A percentile compares a stretch with the other conserved stretches of the same genome.
Evolutionary conservation across 1,139 yeast genomes (phyloP).

Genomic region (Taphrina deformans): DNA sequence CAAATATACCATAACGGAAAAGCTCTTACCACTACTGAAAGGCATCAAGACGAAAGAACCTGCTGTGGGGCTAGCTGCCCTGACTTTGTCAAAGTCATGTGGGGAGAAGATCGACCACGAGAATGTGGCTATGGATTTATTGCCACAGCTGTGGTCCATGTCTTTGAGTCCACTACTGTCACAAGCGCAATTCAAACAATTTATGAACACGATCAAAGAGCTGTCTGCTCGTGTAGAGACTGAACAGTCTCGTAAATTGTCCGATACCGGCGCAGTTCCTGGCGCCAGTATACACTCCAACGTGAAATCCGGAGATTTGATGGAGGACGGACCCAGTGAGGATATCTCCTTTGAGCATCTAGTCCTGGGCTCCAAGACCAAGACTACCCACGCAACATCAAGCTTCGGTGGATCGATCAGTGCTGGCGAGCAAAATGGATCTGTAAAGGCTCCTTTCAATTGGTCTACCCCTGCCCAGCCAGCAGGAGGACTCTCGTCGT

Average conservation of each 20-base stretch:
- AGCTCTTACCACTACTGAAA: conserved; percentile 70
- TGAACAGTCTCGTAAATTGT: conserved; percentile 43
- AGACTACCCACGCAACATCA: not conserved
- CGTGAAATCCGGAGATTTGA: not conserved
- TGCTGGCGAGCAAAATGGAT: not conserved
- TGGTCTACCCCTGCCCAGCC: conserved; percentile 27
- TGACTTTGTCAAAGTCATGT: conserved; percentile 54
- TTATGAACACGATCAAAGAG: conserved; percentile 47
- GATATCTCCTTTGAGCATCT: conserved; percentile 27
- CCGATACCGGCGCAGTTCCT: conserved; percentile 32
- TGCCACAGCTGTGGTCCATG: conserved; percentile 55
- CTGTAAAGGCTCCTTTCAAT: conserved; percentile 2
- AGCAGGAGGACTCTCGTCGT: not conserved
- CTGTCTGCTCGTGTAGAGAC: conserved; percentile 48
- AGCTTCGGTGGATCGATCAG: not conserved
- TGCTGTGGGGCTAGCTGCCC: conserved; percentile 59
- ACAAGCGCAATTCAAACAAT: conserved; percentile 49
- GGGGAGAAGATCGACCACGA: conserved; percentile 48
- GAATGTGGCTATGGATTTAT: conserved; percentile 51
- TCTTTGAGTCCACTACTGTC: conserved; percentile 53
- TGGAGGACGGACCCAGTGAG: conserved; percentile 12
- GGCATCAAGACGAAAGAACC: conserved; percentile 77
- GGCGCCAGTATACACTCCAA: conserved; percentile 12
- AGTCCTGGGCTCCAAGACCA: conserved; percentile 13
- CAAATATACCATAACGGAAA: conserved; percentile 69